Conservation (phyloP, 2,329 filamentous ascomycete species). For the Chaetomiaceae sp. region DNA sequence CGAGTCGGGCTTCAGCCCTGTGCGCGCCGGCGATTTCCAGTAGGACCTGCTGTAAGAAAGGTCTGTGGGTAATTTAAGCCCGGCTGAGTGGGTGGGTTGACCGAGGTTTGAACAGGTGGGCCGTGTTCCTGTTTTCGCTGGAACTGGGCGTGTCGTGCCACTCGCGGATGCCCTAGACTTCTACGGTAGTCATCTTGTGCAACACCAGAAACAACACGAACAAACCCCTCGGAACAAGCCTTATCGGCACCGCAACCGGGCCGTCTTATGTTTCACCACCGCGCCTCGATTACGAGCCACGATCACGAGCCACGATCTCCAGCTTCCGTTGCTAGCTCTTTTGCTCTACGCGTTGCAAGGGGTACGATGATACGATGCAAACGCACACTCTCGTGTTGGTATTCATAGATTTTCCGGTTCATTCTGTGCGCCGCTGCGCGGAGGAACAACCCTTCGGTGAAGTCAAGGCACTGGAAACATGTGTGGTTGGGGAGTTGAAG, state of each 20-base stretch:
- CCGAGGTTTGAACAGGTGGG: background rate
- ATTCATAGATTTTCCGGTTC: background rate
- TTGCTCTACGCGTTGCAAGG: background rate
- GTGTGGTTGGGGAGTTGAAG: background rate
- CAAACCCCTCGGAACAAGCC: background rate
- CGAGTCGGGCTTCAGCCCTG: background rate
- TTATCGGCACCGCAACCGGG: background rate
- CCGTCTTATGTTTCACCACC: conserved; percentile 12
- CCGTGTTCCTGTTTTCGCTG: background rate
- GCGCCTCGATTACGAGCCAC: conserved; percentile 8
- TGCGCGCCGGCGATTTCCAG: background rate
- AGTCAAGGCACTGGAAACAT: background rate
- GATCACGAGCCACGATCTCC: conserved; percentile 3
- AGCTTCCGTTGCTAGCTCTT: background rate
- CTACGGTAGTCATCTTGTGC: background rate
- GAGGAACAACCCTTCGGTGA: background rate
- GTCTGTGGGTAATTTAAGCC: background rate
- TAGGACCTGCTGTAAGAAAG: too few species aligned
- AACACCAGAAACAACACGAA: background rate
- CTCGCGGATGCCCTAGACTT: background rate
- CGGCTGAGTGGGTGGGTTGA: background rate
- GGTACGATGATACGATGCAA: background rate
- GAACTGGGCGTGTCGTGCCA: background rate
- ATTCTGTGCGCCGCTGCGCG: background rate
- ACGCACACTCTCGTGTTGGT: background rate